Evolutionary conservation across 2,329 filamentous ascomycete species (phyloP), one percentile per base, ranked within the genome.

Genomic region (Paecilomyces sp.): DNA sequence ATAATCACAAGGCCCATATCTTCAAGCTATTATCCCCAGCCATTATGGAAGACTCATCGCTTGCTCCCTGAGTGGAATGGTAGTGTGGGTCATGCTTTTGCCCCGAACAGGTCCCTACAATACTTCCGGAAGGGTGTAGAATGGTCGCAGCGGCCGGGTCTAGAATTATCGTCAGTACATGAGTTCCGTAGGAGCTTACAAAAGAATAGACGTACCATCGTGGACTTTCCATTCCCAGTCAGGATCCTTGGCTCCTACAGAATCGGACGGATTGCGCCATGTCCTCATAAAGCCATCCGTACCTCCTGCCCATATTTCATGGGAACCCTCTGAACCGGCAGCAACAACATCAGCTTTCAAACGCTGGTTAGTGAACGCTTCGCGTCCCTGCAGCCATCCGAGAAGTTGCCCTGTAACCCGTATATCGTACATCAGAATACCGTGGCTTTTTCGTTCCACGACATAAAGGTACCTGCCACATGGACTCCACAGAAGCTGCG

Each of bases 251-350:
- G 71, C 69, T 9, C 77, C 81, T 58, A 74, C 74, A 22, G 64
- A 66, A 47, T 68, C 64, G n/a, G 76, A 71, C 1, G 80, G 75
- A 60, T 80, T 73, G 51, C 70, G 73, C 83, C 83, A 85, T 58
- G 78, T 72, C 60, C 81, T 74, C 58, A 84, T 74, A 18, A 65
- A 66, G 0, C 85, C 85, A 73, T 88, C 85, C 0, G 70, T 77
- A 0, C 84, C 84, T 9, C 85, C 85, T 54, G 76, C 79, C 84
- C 84, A 87, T 22, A 88, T 71, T 65, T 86, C 82, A 64, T 81
- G 77, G 8, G 75, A 72, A 11, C 70, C 72, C 28, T 67, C 66
- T 22, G 70, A 54, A 57, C 71, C 54, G 62, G 67, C 64, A 31
- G 70, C 56, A 11, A 76, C 74, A 4, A 87, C 65, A 68, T 86